Percentiles rank a stretch among this genome's conserved stretches.
These are phyloP conservation scores for Podila epigama DNA, from an alignment of 192 early-diverging fungal species.

Conservation along the genomic window DNA sequence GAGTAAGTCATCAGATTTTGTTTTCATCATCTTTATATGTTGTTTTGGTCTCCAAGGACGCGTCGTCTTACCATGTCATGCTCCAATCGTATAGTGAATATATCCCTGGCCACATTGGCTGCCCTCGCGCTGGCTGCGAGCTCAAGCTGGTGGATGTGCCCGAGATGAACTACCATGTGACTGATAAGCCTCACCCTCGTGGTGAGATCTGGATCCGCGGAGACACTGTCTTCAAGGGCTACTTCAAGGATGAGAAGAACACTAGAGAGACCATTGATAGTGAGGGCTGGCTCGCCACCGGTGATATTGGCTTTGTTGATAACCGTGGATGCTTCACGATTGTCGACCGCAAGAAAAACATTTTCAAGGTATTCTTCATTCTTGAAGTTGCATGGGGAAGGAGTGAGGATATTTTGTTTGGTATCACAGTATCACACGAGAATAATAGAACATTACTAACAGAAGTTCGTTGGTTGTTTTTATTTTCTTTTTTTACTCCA, in stretches of 20 bases:
- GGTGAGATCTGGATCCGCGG: constrained; percentile 93
- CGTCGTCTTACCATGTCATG: neutral
- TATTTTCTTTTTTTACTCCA: constrained; percentile 38
- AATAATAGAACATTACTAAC: neutral
- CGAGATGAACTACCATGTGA: constrained; percentile 82
- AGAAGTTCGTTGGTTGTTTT: constrained; percentile 8
- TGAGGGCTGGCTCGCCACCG: constrained; percentile 91
- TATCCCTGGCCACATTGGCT: constrained; percentile 70
- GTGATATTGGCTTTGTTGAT: constrained; percentile 81
- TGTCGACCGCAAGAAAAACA: constrained; percentile 86
- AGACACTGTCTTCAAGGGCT: constrained; percentile 73
- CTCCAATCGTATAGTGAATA: constrained; percentile 55
- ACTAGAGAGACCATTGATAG: constrained; percentile 78
- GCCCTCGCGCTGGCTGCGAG: constrained; percentile 69
- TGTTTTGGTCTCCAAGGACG: neutral
- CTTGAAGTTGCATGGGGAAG: no score
- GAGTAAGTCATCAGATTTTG: constrained; percentile 15
- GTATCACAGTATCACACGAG: neutral
- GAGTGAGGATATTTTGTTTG: neutral
- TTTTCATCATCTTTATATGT: constrained; percentile 1
- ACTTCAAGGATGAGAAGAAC: constrained; percentile 85
- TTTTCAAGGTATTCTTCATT: constrained; percentile 81
- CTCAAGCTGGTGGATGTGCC: constrained; percentile 89
- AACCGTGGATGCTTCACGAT: constrained; percentile 75
- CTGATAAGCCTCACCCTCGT: constrained; percentile 77